phyloP scores from a whole-genome alignment of 1,284 basidiomycete species.

The Neolentinus lepideus region DNA sequence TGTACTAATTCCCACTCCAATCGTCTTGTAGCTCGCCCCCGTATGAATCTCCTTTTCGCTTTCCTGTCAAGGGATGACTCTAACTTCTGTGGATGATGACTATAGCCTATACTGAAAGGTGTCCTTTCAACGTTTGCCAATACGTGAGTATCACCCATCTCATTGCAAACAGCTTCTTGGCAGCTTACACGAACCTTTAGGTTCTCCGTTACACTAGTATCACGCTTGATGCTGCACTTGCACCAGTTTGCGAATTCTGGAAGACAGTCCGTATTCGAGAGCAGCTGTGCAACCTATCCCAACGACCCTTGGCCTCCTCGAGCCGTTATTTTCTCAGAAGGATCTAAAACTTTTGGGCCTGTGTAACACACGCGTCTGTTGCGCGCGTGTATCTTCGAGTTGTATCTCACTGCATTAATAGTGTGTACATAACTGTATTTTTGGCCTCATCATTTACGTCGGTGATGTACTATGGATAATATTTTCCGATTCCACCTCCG shows the following conservation, averaged over 20 bases:
- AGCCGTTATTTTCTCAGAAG: too few species aligned
- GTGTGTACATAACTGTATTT: too few species aligned
- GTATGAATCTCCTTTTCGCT: background rate
- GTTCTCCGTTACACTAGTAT: background rate
- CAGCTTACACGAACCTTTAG: background rate
- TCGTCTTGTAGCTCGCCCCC: background rate
- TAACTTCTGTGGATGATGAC: too few species aligned
- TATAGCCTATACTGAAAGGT: background rate
- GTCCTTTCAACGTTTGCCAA: background rate
- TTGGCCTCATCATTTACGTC: too few species aligned
- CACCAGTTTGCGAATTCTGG: background rate
- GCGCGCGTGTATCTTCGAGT: too few species aligned
- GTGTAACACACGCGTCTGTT: too few species aligned
- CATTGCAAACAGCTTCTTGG: background rate
- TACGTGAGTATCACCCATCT: background rate
- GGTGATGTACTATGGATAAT: too few species aligned
- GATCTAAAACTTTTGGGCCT: too few species aligned
- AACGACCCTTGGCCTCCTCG: too few species aligned
- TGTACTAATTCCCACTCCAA: background rate
- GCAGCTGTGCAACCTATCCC: background rate
- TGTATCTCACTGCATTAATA: too few species aligned
- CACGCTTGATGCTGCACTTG: background rate
- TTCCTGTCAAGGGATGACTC: too few species aligned
- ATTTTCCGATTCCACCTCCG: too few species aligned
- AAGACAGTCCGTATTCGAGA: background rate